A percentile compares a stretch with the other conserved stretches of the same genome.
phyloP scores from a whole-genome alignment of 306 rosid genomes.

The Rubus parviflorus region DNA sequence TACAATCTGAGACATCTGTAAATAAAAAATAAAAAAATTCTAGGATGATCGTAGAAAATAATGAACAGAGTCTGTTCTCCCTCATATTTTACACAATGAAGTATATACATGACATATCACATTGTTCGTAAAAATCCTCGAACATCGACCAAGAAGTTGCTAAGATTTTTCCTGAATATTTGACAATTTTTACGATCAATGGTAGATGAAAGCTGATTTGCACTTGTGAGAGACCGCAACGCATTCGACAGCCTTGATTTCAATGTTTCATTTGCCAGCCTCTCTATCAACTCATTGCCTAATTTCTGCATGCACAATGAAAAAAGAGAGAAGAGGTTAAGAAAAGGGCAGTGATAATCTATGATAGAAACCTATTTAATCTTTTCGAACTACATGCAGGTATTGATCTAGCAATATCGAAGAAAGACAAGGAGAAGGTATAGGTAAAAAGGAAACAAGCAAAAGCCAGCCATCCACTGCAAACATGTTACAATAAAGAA shows the following conservation, averaged over 20 bases:
- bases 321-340: neutral
- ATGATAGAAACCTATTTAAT: neutral
- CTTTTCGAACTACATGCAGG: no score
- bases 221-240: conserved; percentile 65
- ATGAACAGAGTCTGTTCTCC: neutral
- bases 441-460: neutral
- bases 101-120: conserved; percentile 38
- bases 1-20: conserved; percentile 3
- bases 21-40: neutral
- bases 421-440: neutral
- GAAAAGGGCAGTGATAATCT: neutral
- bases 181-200: conserved; percentile 83
- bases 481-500: neutral
- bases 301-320: conserved; percentile 52
- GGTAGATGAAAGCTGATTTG: conserved; percentile 76
- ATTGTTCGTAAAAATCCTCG: conserved; percentile 79
- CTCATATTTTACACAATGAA: conserved; percentile 16
- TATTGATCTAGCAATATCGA: neutral
- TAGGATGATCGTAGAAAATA: neutral
- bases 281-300: conserved; percentile 74
- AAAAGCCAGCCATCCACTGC: neutral
- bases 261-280: conserved; percentile 62
- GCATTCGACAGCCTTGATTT: conserved; percentile 73
- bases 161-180: conserved; percentile 84
- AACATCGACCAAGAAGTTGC: conserved; percentile 71